phyloP scores from a whole-genome alignment of 2,329 filamentous ascomycete species.

The Fusarium sp. region DNA sequence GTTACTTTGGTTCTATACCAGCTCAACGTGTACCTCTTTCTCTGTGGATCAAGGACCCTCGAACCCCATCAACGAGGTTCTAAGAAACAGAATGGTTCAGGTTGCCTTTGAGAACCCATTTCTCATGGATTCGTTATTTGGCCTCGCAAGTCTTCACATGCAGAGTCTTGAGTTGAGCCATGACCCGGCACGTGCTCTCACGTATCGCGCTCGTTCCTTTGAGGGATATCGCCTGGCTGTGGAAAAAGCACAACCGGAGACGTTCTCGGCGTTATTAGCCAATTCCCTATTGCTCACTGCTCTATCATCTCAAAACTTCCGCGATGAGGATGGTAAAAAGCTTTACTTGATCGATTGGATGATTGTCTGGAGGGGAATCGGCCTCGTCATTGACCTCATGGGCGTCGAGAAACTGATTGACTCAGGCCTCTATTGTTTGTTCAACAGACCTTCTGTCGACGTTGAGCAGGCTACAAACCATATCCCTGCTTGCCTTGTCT shows the following conservation, averaged over 20 bases:
- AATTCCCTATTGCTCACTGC: constrained; percentile 62
- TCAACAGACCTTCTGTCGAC: constrained; percentile 60
- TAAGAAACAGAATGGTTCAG: constrained; percentile 58
- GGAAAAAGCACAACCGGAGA: constrained; percentile 54
- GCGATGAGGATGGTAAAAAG: constrained; percentile 54
- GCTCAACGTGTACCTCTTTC: constrained; percentile 57
- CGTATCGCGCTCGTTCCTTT: constrained; percentile 61
- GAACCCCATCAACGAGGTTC: constrained; percentile 52
- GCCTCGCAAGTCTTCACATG: constrained; percentile 60
- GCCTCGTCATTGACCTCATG: constrained; percentile 55
- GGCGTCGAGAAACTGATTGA: constrained; percentile 42
- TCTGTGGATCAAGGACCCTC: constrained; percentile 49
- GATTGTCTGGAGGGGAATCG: constrained; percentile 62
- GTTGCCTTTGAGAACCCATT: constrained; percentile 63
- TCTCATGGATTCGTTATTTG: constrained; percentile 65
- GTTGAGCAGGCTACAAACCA: constrained; percentile 51
- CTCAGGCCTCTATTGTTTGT: constrained; percentile 58
- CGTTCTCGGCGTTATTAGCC: constrained; percentile 60
- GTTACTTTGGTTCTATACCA: constrained; percentile 65
- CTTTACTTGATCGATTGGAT: constrained; percentile 67
- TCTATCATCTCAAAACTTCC: constrained; percentile 61
- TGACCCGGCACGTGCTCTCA: constrained; percentile 50
- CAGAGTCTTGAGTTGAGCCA: constrained; percentile 52
- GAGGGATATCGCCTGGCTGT: constrained; percentile 63
- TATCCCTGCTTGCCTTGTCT: constrained; percentile 59